A percentile compares a stretch with the other conserved stretches of the same genome.
phyloP scores from a whole-genome alignment of 23 red algal species.

The Cyanidium caldarium region DNA sequence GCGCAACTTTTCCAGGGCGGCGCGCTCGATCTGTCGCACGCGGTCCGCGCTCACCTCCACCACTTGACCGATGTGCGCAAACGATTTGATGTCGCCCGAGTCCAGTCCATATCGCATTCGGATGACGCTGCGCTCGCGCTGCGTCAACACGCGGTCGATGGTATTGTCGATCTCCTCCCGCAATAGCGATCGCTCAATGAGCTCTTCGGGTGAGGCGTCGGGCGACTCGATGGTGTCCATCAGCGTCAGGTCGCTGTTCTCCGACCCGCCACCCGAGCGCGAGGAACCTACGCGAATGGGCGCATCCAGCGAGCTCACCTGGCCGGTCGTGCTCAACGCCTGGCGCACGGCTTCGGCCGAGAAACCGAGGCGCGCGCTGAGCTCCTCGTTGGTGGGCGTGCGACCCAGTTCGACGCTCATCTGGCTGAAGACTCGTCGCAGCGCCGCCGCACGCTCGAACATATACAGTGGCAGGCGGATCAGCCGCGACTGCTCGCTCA shows the following conservation, averaged over 20 bases:
- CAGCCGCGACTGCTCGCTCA: slow-evolving; percentile 48
- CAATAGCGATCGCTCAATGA: slow-evolving; percentile 39
- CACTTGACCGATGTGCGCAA: slow-evolving; percentile 72
- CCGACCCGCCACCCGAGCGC: slow-evolving; percentile 8
- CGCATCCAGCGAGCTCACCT: slow-evolving; percentile 3
- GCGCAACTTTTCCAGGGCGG: slow-evolving; percentile 67
- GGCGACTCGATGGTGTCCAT: slow-evolving; percentile 46
- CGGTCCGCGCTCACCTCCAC: slow-evolving; percentile 72
- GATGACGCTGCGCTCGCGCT: slow-evolving; percentile 55
- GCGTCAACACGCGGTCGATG: slow-evolving; percentile 38
- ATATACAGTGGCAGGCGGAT: slow-evolving; percentile 70
- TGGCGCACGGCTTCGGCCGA: slow-evolving; percentile 7
- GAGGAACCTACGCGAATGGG: slow-evolving; percentile 33
- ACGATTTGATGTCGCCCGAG: slow-evolving; percentile 62
- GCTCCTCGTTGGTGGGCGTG: slow-evolving; percentile 38
- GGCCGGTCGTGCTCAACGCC: not conserved
- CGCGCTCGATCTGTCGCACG: slow-evolving; percentile 66
- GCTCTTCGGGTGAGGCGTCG: slow-evolving; percentile 42
- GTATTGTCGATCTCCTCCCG: slow-evolving; percentile 71
- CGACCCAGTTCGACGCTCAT: slow-evolving; percentile 55
- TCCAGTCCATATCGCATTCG: slow-evolving; percentile 83
- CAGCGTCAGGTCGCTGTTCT: slow-evolving; percentile 20
- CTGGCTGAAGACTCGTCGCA: slow-evolving; percentile 28
- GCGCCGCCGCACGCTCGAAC: slow-evolving; percentile 40
- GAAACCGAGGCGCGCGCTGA: slow-evolving; percentile 27